A percentile compares a stretch with the other conserved stretches of the same genome.
phyloP scores from a whole-genome alignment of 2,329 filamentous ascomycete species.

The Arthrocladium fulminans region DNA sequence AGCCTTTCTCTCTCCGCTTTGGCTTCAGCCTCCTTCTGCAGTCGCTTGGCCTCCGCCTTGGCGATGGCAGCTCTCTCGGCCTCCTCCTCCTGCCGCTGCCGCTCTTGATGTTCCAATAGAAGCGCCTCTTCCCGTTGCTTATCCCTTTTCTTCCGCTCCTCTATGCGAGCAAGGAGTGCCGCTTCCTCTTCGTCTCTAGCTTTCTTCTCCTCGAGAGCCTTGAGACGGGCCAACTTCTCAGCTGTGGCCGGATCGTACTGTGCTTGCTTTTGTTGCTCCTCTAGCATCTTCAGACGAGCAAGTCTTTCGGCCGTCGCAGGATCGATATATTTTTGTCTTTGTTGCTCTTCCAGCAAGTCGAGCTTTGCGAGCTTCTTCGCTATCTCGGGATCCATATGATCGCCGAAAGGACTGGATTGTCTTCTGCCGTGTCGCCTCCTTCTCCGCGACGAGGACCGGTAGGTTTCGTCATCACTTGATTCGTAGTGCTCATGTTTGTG shows the following conservation, averaged over 20 bases:
- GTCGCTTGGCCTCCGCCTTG: constrained; percentile 30
- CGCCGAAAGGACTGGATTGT: constrained; percentile 7
- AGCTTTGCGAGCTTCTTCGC: constrained; percentile 1
- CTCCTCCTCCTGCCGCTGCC: constrained; percentile 34
- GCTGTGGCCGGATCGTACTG: background rate
- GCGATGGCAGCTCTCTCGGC: constrained; percentile 35
- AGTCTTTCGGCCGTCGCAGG: background rate
- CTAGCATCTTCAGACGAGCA: background rate
- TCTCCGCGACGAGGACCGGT: background rate
- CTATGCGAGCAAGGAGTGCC: constrained; percentile 23
- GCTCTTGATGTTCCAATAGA: constrained; percentile 24
- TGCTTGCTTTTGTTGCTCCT: background rate
- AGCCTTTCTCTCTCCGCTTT: constrained; percentile 28
- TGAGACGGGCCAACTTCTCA: constrained; percentile 1
- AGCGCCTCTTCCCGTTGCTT: constrained; percentile 10
- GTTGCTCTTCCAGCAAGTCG: background rate
- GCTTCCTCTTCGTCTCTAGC: constrained; percentile 28
- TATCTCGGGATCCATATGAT: background rate
- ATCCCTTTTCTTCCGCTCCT: constrained; percentile 20
- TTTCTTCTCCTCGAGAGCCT: constrained; percentile 26
- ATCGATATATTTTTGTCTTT: background rate
- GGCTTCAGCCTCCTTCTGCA: constrained; percentile 14
- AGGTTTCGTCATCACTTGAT: constrained; percentile 2
- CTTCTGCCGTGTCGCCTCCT: constrained; percentile 10
- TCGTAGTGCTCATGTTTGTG: constrained; percentile 11